Evolutionary conservation across 2,329 filamentous ascomycete genomes (phyloP), one percentile per base, ranked within the genome.

Genomic region (Fusarium cicatricum): DNA sequence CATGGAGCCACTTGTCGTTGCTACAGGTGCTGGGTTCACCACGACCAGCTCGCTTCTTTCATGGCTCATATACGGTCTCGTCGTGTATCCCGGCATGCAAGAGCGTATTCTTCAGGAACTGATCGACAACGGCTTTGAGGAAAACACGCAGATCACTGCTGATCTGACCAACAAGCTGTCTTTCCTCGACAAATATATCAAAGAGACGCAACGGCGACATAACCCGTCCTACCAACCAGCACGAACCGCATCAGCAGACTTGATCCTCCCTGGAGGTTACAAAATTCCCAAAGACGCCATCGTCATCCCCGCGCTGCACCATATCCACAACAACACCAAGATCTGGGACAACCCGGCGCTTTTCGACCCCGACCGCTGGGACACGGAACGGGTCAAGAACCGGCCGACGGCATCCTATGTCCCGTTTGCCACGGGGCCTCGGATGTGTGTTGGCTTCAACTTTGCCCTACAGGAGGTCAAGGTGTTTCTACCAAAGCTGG

Each of bases 371-470:
- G 84, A 87, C 55, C 74, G 85, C 3, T 88, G 85, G 85, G 79
- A 81, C 57, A 79, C 79, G 0, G 79, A 82, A 0, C 72, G 75
- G 11, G 82, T 84, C 49, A 84, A 83, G 73, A 78, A 77, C 60
- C 69, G 78, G 2, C 82, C 80, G 39, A 77, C 78, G 26, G 79
- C 77, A 2, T 74, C 80, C 0, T 88, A 87, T 62, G 74, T 83
- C 4, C 86, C 86, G 0, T 89, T 88, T 58, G 85, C 81, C 0
- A 74, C 78, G 0, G 86, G 86, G 0, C 80, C 76, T 0, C 75
- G 86, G 2, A 80, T 80, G 73, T 88, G 86, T 57, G 83, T 88
- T 50, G 86, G 85, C 0, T 87, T 86, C 77, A 88, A 86, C 71
- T 86, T 88, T 69, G 85, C 85, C 0, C 72, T 88, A 7, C 78